These are phyloP conservation scores for Geoglossum cookeanum DNA, from an alignment of 2,329 filamentous ascomycete species.

Conservation along the genomic window DNA sequence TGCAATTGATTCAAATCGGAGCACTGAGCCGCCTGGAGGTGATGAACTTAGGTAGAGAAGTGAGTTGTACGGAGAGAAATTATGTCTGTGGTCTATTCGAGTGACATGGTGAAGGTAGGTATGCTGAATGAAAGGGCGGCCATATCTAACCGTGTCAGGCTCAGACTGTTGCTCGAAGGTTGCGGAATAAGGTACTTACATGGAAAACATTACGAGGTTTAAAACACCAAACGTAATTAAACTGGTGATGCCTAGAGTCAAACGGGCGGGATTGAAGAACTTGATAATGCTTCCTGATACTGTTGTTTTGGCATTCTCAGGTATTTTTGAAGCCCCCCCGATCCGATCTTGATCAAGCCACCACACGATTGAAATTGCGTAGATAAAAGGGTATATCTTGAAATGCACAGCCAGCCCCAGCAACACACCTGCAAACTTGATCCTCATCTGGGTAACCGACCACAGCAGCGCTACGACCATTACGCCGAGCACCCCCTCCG, in stretches of 20 bases:
- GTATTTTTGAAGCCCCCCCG: neutral
- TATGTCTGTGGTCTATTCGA: constrained; percentile 89
- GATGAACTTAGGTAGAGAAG: constrained; percentile 75
- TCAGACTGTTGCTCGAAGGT: neutral
- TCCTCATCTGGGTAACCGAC: constrained; percentile 48
- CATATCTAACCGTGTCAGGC: constrained; percentile 38
- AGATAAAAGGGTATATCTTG: constrained; percentile 98
- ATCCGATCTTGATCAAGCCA: constrained; percentile 46
- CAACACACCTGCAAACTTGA: constrained; percentile 49
- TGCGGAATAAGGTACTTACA: constrained; percentile 30
- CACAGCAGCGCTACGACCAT: constrained; percentile 69
- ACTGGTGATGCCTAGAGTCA: constrained; percentile 43
- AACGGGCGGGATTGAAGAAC: constrained; percentile 28
- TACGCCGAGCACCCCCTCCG: constrained; percentile 74
- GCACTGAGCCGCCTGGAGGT: constrained; percentile 21
- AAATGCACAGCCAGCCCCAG: constrained; percentile 82
- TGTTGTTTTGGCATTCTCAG: constrained; percentile 1
- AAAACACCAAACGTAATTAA: constrained; percentile 53
- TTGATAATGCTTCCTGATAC: constrained; percentile 5
- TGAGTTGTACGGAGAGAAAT: constrained; percentile 93
- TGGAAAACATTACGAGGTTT: constrained; percentile 59
- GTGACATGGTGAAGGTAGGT: constrained; percentile 87
- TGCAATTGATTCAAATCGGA: constrained; percentile 55
- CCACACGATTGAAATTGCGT: constrained; percentile 64
- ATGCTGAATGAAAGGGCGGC: constrained; percentile 62